Conservation (phyloP, 176 grass and related monocot species). For the Bonia amplexicaulis region DNA sequence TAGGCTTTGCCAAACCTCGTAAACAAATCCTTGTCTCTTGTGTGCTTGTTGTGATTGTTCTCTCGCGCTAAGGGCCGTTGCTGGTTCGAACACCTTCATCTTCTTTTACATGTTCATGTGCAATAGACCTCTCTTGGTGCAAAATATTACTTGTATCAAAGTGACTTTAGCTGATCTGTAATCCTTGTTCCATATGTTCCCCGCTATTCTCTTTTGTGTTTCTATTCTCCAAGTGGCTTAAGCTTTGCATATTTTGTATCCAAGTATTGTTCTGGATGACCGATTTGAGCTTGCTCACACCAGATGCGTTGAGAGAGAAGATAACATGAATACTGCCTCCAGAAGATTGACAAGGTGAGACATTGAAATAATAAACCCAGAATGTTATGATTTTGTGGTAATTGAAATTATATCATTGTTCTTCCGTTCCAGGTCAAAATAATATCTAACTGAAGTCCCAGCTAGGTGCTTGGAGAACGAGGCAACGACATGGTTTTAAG, state of each 20-base stretch:
- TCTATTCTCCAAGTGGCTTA: neutral
- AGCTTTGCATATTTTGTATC: neutral
- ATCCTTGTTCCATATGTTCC: neutral
- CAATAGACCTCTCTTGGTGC: neutral
- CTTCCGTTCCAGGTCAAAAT: neutral
- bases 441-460: neutral
- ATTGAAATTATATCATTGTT: neutral
- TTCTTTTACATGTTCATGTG: neutral
- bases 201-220: neutral
- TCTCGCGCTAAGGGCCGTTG: too few species aligned
- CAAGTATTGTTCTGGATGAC: neutral
- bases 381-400: neutral
- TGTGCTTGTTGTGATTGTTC: too few species aligned
- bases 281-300: neutral
- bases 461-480: neutral
- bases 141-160: neutral
- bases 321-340: constrained; percentile 23
- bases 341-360: neutral
- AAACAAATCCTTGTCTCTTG: too few species aligned
- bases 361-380: neutral
- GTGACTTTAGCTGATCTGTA: neutral
- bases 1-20: too few species aligned
- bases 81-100: neutral
- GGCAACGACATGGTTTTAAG: neutral
- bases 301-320: constrained; percentile 48